Base-by-base conservation (phyloP, 139 green algal genomes). In the Chlorella sorokiniana region DNA sequence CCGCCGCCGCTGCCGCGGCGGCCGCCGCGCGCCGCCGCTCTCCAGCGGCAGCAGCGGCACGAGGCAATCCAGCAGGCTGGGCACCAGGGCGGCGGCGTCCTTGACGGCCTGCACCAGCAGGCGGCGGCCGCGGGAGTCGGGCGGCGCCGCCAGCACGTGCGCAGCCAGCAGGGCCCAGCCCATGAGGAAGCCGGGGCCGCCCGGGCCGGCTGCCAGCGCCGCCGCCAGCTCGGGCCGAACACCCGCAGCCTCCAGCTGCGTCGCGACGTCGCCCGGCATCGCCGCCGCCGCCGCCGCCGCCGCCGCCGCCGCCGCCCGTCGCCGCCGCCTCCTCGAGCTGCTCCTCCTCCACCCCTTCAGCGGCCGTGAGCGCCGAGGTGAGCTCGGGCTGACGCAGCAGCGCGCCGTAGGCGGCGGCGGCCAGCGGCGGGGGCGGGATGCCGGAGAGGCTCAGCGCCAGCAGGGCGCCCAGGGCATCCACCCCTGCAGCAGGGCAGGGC, bases 351-450 rank as follows among this genome's bases (percentile, higher is more conserved):
- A 67, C 54, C 75, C 59, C 67, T 35, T 72, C 82, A 0, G 86
- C 86, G 20, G 83, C 72, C 1, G 77, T 56, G 20, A 87, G 72
- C 9, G 83, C 41, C 18, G 79, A 37, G 9, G 40, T 61, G 33
- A 89, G 75, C 75, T 87, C 71, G 23, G 90, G 83, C 20, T 86
- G 84, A 45, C 89, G 81, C 61, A 93, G 83, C 2, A 85, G 63
- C 23, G 83, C 51, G 27, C 79, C 67, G 71, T 90, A 86, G 4
- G 84, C 81, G 37, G 81, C 59, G n/a, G 59, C 65, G 5, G 41
- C 54, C 48, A 73, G 59, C 38, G 22, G 6, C 7, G 64, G 41
- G 4, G 81, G 81, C 22, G 73, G 33, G 8, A 61, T 59, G 38
- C 40, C 51, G 2, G 48, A 45, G 22, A 86, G 67, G 38, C 78